These are phyloP conservation scores for Pseudocercospora vitis DNA, from an alignment of 2,329 filamentous ascomycete genomes.

Conservation along the genomic window DNA sequence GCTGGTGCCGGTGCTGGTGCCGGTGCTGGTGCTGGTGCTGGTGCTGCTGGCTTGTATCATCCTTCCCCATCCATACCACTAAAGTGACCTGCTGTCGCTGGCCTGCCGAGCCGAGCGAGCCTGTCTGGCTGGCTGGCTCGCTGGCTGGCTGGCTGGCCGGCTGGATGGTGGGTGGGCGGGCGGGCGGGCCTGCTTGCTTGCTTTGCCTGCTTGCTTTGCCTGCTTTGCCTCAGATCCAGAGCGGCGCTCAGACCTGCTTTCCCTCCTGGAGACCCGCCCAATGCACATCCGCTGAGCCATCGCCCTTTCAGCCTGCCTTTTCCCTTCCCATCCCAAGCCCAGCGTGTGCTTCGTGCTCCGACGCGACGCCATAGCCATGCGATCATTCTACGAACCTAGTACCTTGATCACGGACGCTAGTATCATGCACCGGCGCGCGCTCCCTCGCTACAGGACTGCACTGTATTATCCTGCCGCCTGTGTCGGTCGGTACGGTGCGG, in stretches of 20 bases:
- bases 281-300: conserved; percentile 5
- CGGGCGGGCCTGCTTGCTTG: no score
- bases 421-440: conserved; percentile 23
- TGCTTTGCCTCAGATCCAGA: neutral
- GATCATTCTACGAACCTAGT: conserved; percentile 26
- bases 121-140: neutral
- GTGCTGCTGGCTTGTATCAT: no score
- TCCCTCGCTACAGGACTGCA: no score
- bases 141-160: neutral
- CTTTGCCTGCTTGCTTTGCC: neutral
- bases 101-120: conserved; percentile 1
- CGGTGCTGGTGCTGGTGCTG: neutral
- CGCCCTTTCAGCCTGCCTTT: neutral
- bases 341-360: conserved; percentile 24
- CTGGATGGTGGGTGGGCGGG: neutral
- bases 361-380: conserved; percentile 27
- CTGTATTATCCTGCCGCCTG: conserved; percentile 22
- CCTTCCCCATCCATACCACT: no score
- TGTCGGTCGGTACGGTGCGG: conserved; percentile 10
- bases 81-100: neutral
- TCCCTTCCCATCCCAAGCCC: neutral
- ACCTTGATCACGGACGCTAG: conserved; percentile 27
- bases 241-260: neutral
- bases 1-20: neutral
- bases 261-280: conserved; percentile 11